Conservation (phyloP, 2,329 filamentous ascomycete genomes). For the Exophiala sideris region DNA sequence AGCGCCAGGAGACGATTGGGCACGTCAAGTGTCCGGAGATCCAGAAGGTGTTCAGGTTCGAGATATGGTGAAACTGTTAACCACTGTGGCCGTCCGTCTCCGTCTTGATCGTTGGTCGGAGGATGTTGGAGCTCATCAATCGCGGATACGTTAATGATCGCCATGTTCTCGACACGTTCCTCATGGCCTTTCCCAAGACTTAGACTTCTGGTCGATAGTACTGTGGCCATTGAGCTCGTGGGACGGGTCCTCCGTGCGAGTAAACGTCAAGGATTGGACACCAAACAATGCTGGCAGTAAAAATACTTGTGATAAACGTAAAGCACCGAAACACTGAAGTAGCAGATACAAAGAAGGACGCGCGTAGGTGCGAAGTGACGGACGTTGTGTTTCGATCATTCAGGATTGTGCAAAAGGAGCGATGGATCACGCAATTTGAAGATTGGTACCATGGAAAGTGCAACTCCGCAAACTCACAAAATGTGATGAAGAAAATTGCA, state of each 20-base stretch:
- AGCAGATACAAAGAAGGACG: no score
- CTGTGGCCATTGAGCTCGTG: no score
- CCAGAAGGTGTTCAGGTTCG: constrained; percentile 66
- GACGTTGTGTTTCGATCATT: not conserved
- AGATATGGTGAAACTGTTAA: constrained; percentile 75
- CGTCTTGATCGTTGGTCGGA: not conserved
- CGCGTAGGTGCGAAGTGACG: no score
- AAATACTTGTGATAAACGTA: not conserved
- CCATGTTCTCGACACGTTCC: not conserved
- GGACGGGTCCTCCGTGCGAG: not conserved
- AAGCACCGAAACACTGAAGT: no score
- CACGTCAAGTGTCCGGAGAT: constrained; percentile 63
- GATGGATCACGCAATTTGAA: not conserved
- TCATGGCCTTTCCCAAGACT: not conserved
- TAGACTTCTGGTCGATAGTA: not conserved
- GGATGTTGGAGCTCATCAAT: not conserved
- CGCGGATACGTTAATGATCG: not conserved
- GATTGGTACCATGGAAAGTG: not conserved
- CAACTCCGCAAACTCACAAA: not conserved
- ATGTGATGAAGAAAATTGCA: no score
- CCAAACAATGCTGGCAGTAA: not conserved
- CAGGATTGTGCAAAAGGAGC: not conserved
- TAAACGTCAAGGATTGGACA: not conserved
- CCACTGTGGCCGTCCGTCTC: constrained; percentile 6
- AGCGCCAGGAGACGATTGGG: constrained; percentile 68